These are phyloP conservation scores for Erysimum cheiranthoides DNA, from an alignment of 345 rosid genomes.

Conservation along the genomic window DNA sequence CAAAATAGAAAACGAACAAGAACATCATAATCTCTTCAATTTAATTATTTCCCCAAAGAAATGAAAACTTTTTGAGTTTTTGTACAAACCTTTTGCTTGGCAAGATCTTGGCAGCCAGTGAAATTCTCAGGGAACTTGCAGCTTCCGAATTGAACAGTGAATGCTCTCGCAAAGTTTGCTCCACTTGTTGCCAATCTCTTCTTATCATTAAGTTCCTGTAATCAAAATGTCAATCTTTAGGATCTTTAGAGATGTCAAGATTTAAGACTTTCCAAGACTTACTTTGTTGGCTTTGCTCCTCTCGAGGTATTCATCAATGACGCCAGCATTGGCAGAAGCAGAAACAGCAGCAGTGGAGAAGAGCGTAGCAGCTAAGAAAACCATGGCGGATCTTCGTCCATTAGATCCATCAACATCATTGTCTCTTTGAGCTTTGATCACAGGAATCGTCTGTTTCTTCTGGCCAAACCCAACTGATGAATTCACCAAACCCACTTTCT, in stretches of 20 bases:
- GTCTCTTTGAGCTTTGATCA: constrained; percentile 65
- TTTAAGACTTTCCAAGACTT: constrained; percentile 24
- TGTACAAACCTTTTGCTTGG: constrained; percentile 83
- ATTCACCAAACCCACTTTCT: constrained; percentile 57
- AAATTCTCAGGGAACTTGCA: constrained; percentile 99
- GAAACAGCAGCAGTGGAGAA: constrained; percentile 66
- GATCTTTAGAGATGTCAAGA: constrained; percentile 9
- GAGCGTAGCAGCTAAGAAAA: constrained; percentile 71
- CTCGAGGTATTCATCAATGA: constrained; percentile 94
- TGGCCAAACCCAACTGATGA: constrained; percentile 50
- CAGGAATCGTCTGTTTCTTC: constrained; percentile 56
- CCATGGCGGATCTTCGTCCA: constrained; percentile 81
- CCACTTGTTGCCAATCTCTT: constrained; percentile 97
- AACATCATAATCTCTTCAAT: constrained; percentile 21
- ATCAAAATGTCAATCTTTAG: constrained; percentile 7
- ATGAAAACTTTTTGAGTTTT: neutral
- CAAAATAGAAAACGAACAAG: constrained; percentile 28
- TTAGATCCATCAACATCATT: constrained; percentile 49
- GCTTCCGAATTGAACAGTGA: constrained; percentile 84
- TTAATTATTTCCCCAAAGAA: neutral
- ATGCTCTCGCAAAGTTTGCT: constrained; percentile 96
- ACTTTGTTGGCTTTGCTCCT: constrained; percentile 98
- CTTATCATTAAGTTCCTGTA: constrained; percentile 89
- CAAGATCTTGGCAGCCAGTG: constrained; percentile 99
- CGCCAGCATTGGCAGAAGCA: constrained; percentile 81